Conservation (phyloP, 164 flowering plant species). For the Echeveria elegans region DNA sequence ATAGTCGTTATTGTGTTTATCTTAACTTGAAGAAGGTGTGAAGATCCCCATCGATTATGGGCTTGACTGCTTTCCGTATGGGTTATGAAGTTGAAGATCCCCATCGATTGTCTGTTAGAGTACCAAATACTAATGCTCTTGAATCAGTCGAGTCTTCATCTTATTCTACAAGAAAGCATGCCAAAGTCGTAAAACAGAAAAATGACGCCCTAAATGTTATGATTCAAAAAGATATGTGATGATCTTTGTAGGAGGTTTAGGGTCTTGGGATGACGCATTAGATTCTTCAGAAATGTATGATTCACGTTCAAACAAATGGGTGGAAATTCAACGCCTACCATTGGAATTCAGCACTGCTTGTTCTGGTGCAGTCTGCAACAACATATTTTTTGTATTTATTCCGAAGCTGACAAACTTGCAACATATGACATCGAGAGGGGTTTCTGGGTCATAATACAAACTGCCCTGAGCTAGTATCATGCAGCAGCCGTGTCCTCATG, state of each 20-base stretch:
- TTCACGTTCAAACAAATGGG: no score
- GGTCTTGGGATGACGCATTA: slow-evolving; percentile 83
- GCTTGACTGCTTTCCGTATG: no score
- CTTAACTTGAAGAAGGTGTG: no score
- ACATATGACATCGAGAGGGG: no score
- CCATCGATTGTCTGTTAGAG: no score
- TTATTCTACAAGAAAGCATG: slow-evolving; percentile 27
- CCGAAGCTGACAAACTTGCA: no score
- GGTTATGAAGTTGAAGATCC: no score
- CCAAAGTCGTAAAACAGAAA: slow-evolving; percentile 30
- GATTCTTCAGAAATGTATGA: slow-evolving; percentile 90
- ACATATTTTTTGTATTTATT: slow-evolving; percentile 69
- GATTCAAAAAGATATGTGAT: slow-evolving; percentile 48
- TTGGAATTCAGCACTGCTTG: no score
- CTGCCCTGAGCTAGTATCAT: slow-evolving; percentile 70
- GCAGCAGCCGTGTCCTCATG: slow-evolving; percentile 43
- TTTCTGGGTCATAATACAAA: slow-evolving; percentile 54
- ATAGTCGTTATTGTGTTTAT: no score
- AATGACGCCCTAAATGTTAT: slow-evolving; percentile 23
- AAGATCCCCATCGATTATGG: no score
- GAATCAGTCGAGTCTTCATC: slow-evolving; percentile 19
- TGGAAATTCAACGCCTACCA: no score
- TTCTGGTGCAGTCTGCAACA: slow-evolving; percentile 55
- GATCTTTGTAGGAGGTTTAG: slow-evolving; percentile 85
- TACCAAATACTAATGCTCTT: slow-evolving; percentile 36